phyloP scores from a whole-genome alignment of 2,329 filamentous ascomycete genomes.

The Phialophora chinensis region DNA sequence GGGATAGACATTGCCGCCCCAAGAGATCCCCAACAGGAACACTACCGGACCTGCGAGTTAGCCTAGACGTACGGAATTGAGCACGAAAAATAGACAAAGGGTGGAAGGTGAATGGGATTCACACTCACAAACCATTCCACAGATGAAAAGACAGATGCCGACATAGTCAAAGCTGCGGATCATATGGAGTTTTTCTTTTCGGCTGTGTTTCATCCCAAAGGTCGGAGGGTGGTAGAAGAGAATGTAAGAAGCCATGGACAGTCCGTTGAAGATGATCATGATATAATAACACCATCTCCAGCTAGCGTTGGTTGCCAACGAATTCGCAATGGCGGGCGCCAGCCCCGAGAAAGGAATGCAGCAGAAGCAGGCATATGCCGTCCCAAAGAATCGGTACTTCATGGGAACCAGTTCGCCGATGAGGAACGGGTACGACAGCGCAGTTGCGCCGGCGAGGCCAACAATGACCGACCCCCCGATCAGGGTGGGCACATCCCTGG shows the following conservation, averaged over 20 bases:
- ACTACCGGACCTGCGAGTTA: conserved; percentile 18
- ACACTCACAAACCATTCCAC: conserved; percentile 38
- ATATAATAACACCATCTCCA: conserved; percentile 61
- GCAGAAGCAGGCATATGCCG: conserved; percentile 45
- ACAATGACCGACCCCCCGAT: conserved; percentile 44
- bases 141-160: conserved; percentile 52
- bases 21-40: conserved; percentile 43
- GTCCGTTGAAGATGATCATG: conserved; percentile 52
- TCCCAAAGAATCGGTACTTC: conserved; percentile 45
- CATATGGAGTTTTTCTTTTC: conserved; percentile 43
- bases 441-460: background rate
- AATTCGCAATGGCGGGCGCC: conserved; percentile 55
- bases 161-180: conserved; percentile 54
- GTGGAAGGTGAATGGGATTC: too few relatives aligned
- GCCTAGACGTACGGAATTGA: conserved; percentile 43
- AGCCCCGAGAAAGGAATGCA: conserved; percentile 43
- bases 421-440: conserved; percentile 44
- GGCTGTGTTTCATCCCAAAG: conserved; percentile 51
- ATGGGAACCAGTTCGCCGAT: conserved; percentile 50
- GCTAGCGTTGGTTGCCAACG: conserved; percentile 47
- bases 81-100: conserved; percentile 51
- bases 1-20: conserved; percentile 49
- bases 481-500: conserved; percentile 45
- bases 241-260: conserved; percentile 50
- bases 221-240: conserved; percentile 58